Conservation (phyloP, 768 basidiomycete genomes). For the Collybia sp. region DNA sequence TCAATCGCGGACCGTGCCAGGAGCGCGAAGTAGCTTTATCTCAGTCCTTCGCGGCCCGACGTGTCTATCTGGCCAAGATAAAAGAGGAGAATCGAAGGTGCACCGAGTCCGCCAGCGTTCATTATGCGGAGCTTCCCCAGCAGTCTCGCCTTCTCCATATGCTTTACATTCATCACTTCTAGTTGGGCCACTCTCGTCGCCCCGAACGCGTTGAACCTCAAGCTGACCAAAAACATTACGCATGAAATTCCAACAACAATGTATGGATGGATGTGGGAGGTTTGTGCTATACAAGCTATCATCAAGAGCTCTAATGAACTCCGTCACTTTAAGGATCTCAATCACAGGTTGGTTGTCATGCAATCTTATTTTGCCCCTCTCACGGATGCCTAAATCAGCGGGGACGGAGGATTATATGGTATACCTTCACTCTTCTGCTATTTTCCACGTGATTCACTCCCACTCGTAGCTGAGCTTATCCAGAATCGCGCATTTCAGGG, state of each 20-base stretch:
- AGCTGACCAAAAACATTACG: slow-evolving; percentile 19
- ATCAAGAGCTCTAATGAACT: not conserved
- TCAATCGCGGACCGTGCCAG: too few species aligned
- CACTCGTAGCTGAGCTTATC: slow-evolving; percentile 27
- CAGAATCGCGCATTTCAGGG: slow-evolving; percentile 60
- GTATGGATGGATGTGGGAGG: slow-evolving; percentile 33
- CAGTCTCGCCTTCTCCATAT: slow-evolving; percentile 1
- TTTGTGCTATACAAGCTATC: slow-evolving; percentile 4
- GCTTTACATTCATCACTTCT: not conserved
- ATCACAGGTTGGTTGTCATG: slow-evolving; percentile 19
- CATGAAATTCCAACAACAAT: slow-evolving; percentile 25
- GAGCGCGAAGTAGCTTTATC: too few species aligned
- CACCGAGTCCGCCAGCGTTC: too few species aligned
- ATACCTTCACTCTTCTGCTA: not conserved
- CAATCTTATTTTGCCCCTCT: not conserved
- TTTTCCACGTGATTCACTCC: not conserved
- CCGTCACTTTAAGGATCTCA: slow-evolving; percentile 19
- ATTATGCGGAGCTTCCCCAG: not conserved
- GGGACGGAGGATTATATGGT: slow-evolving; percentile 38
- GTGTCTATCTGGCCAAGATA: too few species aligned
- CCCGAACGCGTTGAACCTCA: slow-evolving; percentile 22
- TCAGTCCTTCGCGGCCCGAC: too few species aligned
- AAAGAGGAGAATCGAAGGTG: too few species aligned
- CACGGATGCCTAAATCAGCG: slow-evolving; percentile 12
- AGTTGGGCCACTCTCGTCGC: slow-evolving; percentile 8